Conservation (phyloP, 257 asterid genomes). For the Anisodus acutangulus region DNA sequence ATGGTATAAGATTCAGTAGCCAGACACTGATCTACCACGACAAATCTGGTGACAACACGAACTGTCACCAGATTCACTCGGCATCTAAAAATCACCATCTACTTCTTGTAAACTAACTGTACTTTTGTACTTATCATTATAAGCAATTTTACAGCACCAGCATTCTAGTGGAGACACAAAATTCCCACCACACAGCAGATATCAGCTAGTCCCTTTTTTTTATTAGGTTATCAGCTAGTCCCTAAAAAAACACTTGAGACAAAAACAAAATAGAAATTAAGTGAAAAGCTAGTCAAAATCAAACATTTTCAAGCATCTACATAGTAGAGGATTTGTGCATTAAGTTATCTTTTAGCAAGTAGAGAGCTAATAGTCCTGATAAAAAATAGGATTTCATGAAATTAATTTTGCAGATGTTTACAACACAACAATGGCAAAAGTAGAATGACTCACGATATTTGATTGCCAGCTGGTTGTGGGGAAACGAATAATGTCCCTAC, state of each 20-base stretch:
- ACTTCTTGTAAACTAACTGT: not conserved
- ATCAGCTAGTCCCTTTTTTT: not conserved
- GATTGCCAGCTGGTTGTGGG: conserved; percentile 57
- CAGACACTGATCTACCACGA: not conserved
- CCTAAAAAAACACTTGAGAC: not conserved
- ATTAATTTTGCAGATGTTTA: not conserved
- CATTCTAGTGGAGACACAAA: conserved; percentile 11
- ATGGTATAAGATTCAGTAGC: not conserved
- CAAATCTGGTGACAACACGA: not conserved
- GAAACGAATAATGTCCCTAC: conserved; percentile 64
- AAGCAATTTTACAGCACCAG: conserved; percentile 5
- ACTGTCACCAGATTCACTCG: not conserved
- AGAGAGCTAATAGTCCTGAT: not conserved
- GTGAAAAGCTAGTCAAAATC: not conserved
- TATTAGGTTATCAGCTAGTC: not conserved
- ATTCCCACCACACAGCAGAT: not conserved
- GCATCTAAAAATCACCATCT: conserved; percentile 17
- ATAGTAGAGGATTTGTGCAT: not conserved
- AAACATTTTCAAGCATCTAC: conserved; percentile 7
- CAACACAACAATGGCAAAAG: conserved; percentile 23
- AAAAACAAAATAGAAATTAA: conserved; percentile 7
- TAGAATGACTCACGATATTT: conserved; percentile 56
- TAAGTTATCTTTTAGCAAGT: conserved; percentile 26
- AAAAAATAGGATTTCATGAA: not conserved
- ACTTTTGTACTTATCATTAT: not conserved